Base-by-base conservation (phyloP, 768 basidiomycete species). In the Termitomyces sp. region DNA sequence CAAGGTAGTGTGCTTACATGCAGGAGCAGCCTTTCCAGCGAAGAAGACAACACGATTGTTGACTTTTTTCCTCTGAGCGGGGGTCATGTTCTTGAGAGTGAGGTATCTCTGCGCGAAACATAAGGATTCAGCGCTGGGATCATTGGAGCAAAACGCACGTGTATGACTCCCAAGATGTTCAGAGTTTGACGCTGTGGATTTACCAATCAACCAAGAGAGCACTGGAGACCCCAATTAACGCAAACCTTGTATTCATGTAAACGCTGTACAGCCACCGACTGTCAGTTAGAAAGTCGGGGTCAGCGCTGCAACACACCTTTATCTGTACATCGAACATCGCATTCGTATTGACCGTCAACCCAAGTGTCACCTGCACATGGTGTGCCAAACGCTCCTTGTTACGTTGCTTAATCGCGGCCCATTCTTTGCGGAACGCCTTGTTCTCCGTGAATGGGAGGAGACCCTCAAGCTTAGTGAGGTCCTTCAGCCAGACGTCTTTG, bases 1-100 rank as follows among this genome's bases (percentile, higher is more conserved):
- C 19, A 12, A 17, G 28, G 19, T 14, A 23, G 12, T 4, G 46
- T 7, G 74, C 86, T 66, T 67, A 89, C 87, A 93, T 56, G 86
- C 95, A 40, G 96, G 96, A 0, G 96, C 96, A 53, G 96, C 94
- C 70, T 98, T 98, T 60, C 97, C 96, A 33, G 93, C 96, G 61
- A 99, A 98, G 78, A 99, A 90, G n/a, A 93, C 88, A 19, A 93
- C 94, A 52, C 85, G 82, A n/a, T 85, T 89, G 62, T 82, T 85
- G 61, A 88, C 81, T 68, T 89, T 90, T 76, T 89, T 88, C 65
- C 89, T 82, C 68, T 97, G 85, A 30, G 72, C 86, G 0, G 89
- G 81, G 2, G 78, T 77, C 85, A 96, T 84, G 33, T 70, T 78
- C 75, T 98, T 98, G 71, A 97, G 70, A 10, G 71, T 73, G 50